Conservation (phyloP, 805 yeast species). For the Yarrowia sp. region DNA sequence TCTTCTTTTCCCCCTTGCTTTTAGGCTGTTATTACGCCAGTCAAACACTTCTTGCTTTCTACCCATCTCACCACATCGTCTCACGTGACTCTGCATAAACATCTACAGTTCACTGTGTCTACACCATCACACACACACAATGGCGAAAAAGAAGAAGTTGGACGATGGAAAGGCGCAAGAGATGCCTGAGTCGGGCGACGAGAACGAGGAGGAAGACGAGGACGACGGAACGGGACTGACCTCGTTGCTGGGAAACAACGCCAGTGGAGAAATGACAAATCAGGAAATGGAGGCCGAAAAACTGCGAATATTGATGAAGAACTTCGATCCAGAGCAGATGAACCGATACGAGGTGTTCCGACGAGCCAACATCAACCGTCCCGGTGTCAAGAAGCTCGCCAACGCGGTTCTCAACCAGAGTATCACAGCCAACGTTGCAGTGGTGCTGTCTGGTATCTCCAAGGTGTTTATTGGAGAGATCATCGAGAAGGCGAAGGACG, state of each 20-base stretch:
- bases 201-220: slow-evolving; percentile 25
- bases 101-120: not conserved
- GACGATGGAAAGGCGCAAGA: slow-evolving; percentile 31
- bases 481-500: slow-evolving; percentile 73
- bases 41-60: too few relatives aligned
- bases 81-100: slow-evolving; percentile 12
- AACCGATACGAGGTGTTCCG: slow-evolving; percentile 83
- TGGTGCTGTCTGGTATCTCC: slow-evolving; percentile 79
- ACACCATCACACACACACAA: not conserved
- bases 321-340: slow-evolving; percentile 79
- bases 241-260: slow-evolving; percentile 16
- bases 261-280: slow-evolving; percentile 18
- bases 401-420: slow-evolving; percentile 76
- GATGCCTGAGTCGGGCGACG: slow-evolving; percentile 33
- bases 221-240: slow-evolving; percentile 16
- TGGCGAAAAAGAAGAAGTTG: slow-evolving; percentile 15
- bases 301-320: slow-evolving; percentile 56
- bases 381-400: slow-evolving; percentile 77
- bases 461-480: slow-evolving; percentile 89
- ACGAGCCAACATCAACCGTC: slow-evolving; percentile 68
- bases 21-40: too few relatives aligned
- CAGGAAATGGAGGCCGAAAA: slow-evolving; percentile 39
- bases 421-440: slow-evolving; percentile 74
- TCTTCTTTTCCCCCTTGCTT: too few relatives aligned
- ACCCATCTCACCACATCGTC: not conserved